phyloP scores from a whole-genome alignment of 441 rosid genomes.

The Pelargonium cotyledonis region DNA sequence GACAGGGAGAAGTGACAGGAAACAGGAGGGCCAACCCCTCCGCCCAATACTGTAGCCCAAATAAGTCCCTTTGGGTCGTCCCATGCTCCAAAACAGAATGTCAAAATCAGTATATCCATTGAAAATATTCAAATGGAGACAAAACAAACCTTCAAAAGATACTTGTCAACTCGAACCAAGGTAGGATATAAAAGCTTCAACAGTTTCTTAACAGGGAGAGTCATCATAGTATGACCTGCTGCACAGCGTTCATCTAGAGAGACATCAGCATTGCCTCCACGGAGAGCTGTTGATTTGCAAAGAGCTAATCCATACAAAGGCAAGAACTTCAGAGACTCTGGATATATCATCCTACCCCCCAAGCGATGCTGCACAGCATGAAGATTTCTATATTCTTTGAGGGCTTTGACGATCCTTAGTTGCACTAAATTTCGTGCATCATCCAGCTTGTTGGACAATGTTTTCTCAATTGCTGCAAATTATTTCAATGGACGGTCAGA shows the following conservation, averaged over 20 bases:
- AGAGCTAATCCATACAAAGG: conserved; percentile 82
- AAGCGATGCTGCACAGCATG: conserved; percentile 87
- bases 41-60: background rate
- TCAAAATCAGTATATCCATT: conserved; percentile 3
- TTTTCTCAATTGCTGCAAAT: conserved; percentile 85
- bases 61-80: background rate
- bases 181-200: conserved; percentile 81
- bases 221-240: conserved; percentile 85
- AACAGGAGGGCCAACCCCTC: background rate
- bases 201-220: conserved; percentile 76
- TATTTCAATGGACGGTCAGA: conserved; percentile 16
- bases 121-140: conserved; percentile 10
- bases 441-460: conserved; percentile 78
- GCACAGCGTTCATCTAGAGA: conserved; percentile 90
- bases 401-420: conserved; percentile 82
- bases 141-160: conserved; percentile 57
- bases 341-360: conserved; percentile 87
- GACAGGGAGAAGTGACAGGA: background rate
- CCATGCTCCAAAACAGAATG: background rate
- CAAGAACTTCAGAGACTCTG: conserved; percentile 77
- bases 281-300: conserved; percentile 68
- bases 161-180: conserved; percentile 77
- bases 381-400: conserved; percentile 82
- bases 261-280: conserved; percentile 85
- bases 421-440: conserved; percentile 78